Percentiles rank a stretch among this genome's conserved stretches.
Evolutionary conservation across 805 yeast species (phyloP).

Genomic region (Isabelozyma pseudorhagii): DNA sequence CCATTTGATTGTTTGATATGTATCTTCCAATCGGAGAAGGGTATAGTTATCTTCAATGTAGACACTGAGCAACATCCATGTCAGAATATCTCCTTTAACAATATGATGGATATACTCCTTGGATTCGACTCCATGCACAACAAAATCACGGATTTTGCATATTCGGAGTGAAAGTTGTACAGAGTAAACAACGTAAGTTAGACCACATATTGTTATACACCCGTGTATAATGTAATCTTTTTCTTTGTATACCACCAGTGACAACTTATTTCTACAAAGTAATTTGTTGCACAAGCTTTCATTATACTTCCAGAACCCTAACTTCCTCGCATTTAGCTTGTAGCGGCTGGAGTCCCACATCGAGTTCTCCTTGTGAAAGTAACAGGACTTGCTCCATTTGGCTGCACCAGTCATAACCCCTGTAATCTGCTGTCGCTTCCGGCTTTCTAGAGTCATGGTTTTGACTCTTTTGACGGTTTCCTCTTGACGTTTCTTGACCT

Average conservation of each 20-base stretch:
- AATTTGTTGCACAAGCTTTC: not conserved
- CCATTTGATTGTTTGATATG: not conserved
- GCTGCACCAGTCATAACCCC: not conserved
- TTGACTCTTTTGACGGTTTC: not conserved
- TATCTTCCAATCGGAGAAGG: not conserved
- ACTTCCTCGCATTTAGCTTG: not conserved
- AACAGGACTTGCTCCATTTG: not conserved
- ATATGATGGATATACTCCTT: not conserved
- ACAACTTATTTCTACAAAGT: not conserved
- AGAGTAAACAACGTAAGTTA: not conserved
- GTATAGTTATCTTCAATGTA: not conserved
- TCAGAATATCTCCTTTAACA: not conserved
- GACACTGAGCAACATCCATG: not conserved
- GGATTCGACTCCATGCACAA: not conserved
- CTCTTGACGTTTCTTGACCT: constrained; percentile 14
- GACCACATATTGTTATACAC: not conserved
- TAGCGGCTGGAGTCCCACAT: not conserved
- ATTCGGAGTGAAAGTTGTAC: not conserved
- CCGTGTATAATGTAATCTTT: not conserved
- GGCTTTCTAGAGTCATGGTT: not conserved
- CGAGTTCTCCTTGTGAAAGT: not conserved
- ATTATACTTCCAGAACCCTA: not conserved
- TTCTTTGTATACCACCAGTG: not conserved
- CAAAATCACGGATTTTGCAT: not conserved
- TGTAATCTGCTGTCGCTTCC: not conserved